phyloP scores from a whole-genome alignment of 225 moss, liverwort and hornwort genomes.

The Marchantia paleacea region DNA sequence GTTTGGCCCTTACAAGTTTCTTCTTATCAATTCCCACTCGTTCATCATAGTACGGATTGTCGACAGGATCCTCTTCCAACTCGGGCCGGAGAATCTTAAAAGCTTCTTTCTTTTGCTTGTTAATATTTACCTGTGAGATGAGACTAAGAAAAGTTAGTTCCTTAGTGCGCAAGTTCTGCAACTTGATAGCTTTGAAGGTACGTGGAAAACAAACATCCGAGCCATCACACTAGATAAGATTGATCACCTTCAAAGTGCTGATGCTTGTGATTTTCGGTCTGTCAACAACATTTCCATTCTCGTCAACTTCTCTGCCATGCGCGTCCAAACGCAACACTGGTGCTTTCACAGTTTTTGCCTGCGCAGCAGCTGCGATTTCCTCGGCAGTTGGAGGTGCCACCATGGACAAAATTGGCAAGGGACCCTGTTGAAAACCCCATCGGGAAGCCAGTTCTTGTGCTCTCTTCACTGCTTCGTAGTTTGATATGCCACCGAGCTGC shows the following conservation, averaged over 20 bases:
- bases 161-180: no score
- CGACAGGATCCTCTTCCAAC: conserved; percentile 86
- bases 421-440: conserved; percentile 94
- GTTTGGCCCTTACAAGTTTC: conserved; percentile 73
- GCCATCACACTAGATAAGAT: neutral
- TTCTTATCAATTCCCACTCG: conserved; percentile 88
- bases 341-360: conserved; percentile 85
- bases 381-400: conserved; percentile 78
- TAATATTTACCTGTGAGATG: conserved; percentile 75
- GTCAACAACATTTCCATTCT: conserved; percentile 84
- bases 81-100: conserved; percentile 96
- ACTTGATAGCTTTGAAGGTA: no score
- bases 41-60: conserved; percentile 79
- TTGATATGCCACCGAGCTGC: conserved; percentile 63
- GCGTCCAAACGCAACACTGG: conserved; percentile 93
- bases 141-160: no score
- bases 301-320: conserved; percentile 94
- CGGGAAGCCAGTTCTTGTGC: conserved; percentile 94
- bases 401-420: conserved; percentile 82
- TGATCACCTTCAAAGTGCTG: conserved; percentile 83
- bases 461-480: conserved; percentile 89
- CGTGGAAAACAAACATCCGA: no score
- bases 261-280: conserved; percentile 83
- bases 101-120: conserved; percentile 97
- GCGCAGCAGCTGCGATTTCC: conserved; percentile 58